phyloP scores from a whole-genome alignment of 106 monocot genomes.

The Apostasia shenzhenica region DNA sequence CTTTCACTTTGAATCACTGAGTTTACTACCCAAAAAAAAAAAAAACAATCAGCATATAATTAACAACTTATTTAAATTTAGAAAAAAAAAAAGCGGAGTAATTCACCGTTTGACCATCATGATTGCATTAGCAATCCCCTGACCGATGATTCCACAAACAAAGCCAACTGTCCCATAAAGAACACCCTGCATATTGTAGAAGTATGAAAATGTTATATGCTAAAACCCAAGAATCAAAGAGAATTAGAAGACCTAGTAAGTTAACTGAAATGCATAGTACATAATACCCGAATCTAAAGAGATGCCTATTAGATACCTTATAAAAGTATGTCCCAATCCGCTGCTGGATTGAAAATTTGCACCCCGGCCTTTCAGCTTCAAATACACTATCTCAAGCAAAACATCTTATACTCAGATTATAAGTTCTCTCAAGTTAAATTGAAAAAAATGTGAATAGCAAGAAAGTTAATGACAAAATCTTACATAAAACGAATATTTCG shows the following conservation, averaged over 20 bases:
- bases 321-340: conserved; percentile 71
- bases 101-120: conserved; percentile 74
- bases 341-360: conserved; percentile 58
- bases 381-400: conserved; percentile 38
- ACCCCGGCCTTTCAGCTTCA: conserved; percentile 77
- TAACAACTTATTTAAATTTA: too few relatives aligned
- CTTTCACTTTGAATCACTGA: too few relatives aligned
- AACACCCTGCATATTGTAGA: conserved; percentile 37
- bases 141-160: conserved; percentile 63
- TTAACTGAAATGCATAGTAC: background rate
- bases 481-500: too few relatives aligned
- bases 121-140: conserved; percentile 66
- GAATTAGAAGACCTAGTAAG: background rate
- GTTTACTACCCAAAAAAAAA: too few relatives aligned
- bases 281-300: background rate
- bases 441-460: too few relatives aligned
- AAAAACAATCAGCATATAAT: too few relatives aligned
- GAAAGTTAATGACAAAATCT: too few relatives aligned
- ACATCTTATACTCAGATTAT: background rate
- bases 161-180: conserved; percentile 73
- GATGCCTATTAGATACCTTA: conserved; percentile 29
- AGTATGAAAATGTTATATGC: background rate
- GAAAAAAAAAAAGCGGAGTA: background rate
- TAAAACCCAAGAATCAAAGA: background rate
- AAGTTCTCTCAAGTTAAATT: too few relatives aligned